These are phyloP conservation scores for Pythium aphanidermatum DNA, from an alignment of 352 stramenopile genomes.

Conservation along the genomic window DNA sequence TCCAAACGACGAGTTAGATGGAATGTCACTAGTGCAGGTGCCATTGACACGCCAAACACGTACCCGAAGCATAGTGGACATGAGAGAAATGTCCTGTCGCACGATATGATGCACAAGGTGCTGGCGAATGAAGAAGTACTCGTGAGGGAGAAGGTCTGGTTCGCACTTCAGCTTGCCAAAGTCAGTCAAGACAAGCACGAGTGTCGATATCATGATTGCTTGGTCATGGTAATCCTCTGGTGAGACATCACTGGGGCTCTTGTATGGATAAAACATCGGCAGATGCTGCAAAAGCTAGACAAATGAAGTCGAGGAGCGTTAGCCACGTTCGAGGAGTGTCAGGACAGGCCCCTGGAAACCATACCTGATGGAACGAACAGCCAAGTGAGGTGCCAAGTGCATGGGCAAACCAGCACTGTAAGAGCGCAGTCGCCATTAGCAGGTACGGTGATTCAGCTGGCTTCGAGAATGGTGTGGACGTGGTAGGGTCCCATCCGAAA, in stretches of 20 bases:
- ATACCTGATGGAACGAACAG: constrained; percentile 57
- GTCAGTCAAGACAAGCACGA: constrained; percentile 84
- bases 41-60: neutral
- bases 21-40: no score
- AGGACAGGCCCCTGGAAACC: no score
- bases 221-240: constrained; percentile 71
- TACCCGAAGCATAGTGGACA: constrained; percentile 71
- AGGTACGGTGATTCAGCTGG: constrained; percentile 40
- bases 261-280: constrained; percentile 78
- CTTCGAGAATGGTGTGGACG: constrained; percentile 27
- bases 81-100: constrained; percentile 62
- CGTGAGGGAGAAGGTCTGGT: constrained; percentile 79
- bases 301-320: neutral
- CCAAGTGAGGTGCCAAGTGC: constrained; percentile 52
- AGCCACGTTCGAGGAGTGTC: no score
- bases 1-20: neutral
- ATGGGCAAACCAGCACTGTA: constrained; percentile 64
- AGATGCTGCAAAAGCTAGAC: constrained; percentile 67
- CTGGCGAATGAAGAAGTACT: constrained; percentile 87
- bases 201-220: constrained; percentile 74
- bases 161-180: constrained; percentile 74
- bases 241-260: constrained; percentile 55
- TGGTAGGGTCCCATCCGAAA: constrained; percentile 76
- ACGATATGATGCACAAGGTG: constrained; percentile 74
- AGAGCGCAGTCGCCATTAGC: constrained; percentile 54